These are phyloP conservation scores for Epicoccum sorghinum DNA, from an alignment of 2,329 filamentous ascomycete species.

Conservation along the genomic window DNA sequence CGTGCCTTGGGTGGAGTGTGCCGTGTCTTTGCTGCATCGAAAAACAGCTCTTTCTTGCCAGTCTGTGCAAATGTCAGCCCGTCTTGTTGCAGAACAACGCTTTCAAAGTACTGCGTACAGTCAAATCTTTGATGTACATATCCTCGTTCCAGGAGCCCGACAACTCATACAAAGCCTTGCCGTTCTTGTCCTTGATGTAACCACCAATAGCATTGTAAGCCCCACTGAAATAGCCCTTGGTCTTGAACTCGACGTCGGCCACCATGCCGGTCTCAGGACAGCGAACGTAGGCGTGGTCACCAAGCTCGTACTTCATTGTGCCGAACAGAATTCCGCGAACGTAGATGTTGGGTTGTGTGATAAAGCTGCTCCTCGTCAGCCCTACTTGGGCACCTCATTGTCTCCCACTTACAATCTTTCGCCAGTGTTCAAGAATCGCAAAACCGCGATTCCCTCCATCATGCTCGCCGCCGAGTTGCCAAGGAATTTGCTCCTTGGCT, in stretches of 20 bases:
- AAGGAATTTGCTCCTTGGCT: conserved; percentile 91
- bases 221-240: conserved; percentile 94
- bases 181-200: conserved; percentile 83
- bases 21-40: conserved; percentile 80
- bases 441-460: conserved; percentile 94
- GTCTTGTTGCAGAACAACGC: too few relatives aligned
- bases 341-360: conserved; percentile 99
- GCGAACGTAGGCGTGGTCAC: conserved; percentile 90
- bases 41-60: conserved; percentile 85
- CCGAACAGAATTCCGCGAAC: conserved; percentile 95
- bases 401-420: conserved; percentile 78
- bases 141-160: conserved; percentile 91
- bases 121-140: conserved; percentile 87
- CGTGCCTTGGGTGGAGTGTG: conserved; percentile 75
- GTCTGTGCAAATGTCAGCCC: conserved; percentile 62
- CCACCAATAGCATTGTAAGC: conserved; percentile 97
- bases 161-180: conserved; percentile 87
- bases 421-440: conserved; percentile 81
- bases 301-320: conserved; percentile 99
- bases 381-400: neutral
- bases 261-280: conserved; percentile 87
- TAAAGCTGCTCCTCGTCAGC: conserved; percentile 63
- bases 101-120: conserved; percentile 58
- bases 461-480: conserved; percentile 97
- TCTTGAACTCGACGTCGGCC: conserved; percentile 97